phyloP scores from a whole-genome alignment of 73 alveolate genomes.

The Breviolum minutum region DNA sequence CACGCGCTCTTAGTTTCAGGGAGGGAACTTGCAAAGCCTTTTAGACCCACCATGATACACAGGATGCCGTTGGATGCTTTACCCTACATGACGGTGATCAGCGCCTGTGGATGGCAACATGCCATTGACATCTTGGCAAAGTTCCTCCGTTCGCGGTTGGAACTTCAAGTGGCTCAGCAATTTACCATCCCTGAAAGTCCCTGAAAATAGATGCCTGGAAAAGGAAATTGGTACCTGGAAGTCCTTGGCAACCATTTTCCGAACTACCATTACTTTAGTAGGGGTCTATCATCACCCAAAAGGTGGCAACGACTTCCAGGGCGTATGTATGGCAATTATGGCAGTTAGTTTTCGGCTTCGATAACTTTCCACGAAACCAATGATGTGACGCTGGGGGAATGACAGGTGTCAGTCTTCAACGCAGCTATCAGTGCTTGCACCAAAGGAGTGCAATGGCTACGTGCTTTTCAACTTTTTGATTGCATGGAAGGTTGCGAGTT shows the following conservation, averaged over 20 bases:
- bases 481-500: neutral
- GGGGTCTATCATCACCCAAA: no score
- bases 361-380: no score
- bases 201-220: no score
- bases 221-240: no score
- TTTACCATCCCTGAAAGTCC: neutral
- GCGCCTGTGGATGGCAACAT: conserved; percentile 4
- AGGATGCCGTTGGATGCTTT: conserved; percentile 14
- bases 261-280: no score
- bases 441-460: conserved; percentile 15
- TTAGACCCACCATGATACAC: no score
- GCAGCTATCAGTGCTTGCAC: conserved; percentile 32
- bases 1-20: no score
- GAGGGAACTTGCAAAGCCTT: no score
- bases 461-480: neutral
- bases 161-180: neutral
- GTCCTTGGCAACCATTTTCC: no score
- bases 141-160: neutral
- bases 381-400: neutral
- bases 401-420: conserved; percentile 10
- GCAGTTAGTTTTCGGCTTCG: no score
- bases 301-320: no score
- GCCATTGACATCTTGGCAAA: neutral
- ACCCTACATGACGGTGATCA: conserved; percentile 24
- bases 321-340: no score